Evolutionary conservation across 2,329 filamentous ascomycete species (phyloP).

Genomic region (Nemania sp.): DNA sequence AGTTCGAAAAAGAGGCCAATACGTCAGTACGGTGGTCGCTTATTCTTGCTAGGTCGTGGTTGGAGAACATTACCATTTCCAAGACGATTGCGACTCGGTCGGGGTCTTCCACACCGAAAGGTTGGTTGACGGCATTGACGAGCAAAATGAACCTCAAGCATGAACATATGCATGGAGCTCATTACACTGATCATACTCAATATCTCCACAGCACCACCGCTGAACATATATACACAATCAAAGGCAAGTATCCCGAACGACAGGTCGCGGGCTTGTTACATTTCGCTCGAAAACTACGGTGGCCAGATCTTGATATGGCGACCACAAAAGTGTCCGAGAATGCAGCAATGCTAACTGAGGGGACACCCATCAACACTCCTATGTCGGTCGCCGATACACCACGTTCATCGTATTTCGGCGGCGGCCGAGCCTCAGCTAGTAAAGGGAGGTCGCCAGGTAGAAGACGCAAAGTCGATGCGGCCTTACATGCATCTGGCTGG

Average conservation of each 20-base stretch:
- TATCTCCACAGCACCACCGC: conserved; percentile 51
- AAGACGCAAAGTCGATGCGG: conserved; percentile 67
- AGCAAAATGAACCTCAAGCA: conserved; percentile 63
- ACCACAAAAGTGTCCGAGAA: conserved; percentile 62
- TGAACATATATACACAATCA: conserved; percentile 61
- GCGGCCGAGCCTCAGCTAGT: conserved; percentile 45
- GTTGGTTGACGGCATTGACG: conserved; percentile 70
- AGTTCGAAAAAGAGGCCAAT: conserved; percentile 72
- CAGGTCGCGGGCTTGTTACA: conserved; percentile 72
- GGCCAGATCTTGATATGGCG: conserved; percentile 70
- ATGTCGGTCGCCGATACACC: conserved; percentile 54
- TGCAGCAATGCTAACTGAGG: conserved; percentile 57
- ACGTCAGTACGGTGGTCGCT: conserved; percentile 75
- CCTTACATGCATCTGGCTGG: conserved; percentile 72
- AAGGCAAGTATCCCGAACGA: conserved; percentile 66
- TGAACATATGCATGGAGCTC: conserved; percentile 51
- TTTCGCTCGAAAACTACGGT: conserved; percentile 71
- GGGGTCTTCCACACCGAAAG: conserved; percentile 51
- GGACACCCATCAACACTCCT: conserved; percentile 57
- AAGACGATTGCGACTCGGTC: conserved; percentile 56
- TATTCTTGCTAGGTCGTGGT: conserved; percentile 72
- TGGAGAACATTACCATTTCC: conserved; percentile 74
- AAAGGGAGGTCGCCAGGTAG: conserved; percentile 55
- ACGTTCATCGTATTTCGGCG: conserved; percentile 62
- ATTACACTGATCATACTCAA: conserved; percentile 55